Evolutionary conservation across 2,329 filamentous ascomycete genomes (phyloP), one percentile per base, ranked within the genome.

Genomic region (Didymella lethalis): DNA sequence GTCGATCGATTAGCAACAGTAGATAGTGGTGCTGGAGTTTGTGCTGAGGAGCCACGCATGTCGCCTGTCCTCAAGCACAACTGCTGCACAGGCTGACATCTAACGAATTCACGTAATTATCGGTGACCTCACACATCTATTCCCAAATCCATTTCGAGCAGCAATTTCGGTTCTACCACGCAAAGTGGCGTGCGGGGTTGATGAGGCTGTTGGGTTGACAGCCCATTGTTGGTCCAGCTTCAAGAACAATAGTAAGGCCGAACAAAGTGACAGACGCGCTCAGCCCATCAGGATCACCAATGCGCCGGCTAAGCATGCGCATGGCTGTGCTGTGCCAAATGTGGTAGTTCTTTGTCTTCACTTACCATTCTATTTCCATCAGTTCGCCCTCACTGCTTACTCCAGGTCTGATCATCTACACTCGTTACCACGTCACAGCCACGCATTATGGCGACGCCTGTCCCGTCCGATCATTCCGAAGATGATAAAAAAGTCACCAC

Each of bases 211-310:
- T 43, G 40, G 23, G 38, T 18, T 18, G 43, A 31, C 26, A 48
- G 40, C 32, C 6, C 28, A 32, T 45, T 29, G 36, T 41, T 43
- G 29, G 45, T 57, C 40, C 57, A 52, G 62, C 48, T 52, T 36
- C 32, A 43, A 64, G 72, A 75, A 75, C 74, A 76, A 76, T 73
- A 70, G 59, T 52, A 75, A 75, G 63, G 50, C 46, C 57, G 54
- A 66, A 72, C 67, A 74, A 73, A 64, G 67, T 62, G 52, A 58
- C 47, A 26, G 44, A 50, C 44, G 52, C 55, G 61, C 59, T 51
- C 57, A 57, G 28, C 41, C 54, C 55, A 26, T 59, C 45, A 14
- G 28, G 28, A 57, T 28, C 36, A 43, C 51, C 36, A 45, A 40
- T 41, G 40, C 31, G 44, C 31, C 45, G 45, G 51, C 48, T 58